Conservation (phyloP, 2,329 filamentous ascomycete species). For the Xylogone sp. region DNA sequence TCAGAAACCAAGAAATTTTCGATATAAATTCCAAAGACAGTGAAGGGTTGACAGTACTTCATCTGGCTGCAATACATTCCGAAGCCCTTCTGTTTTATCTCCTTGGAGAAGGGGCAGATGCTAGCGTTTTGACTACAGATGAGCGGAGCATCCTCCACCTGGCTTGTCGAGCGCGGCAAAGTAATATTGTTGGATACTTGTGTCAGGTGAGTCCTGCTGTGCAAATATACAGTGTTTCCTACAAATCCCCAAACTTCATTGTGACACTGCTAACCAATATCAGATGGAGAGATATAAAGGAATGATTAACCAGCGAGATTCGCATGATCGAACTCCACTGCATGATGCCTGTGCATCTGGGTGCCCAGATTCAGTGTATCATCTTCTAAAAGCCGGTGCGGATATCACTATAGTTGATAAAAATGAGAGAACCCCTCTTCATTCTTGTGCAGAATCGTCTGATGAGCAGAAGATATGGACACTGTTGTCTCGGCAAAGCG, state of each 20-base stretch:
- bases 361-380: not conserved
- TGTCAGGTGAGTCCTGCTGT: constrained; percentile 8
- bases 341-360: constrained; percentile 1
- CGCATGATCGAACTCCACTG: constrained; percentile 1
- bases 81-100: constrained; percentile 22
- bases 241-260: not conserved
- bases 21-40: constrained; percentile 12
- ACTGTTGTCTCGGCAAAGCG: not conserved
- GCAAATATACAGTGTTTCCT: not conserved
- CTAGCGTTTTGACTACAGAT: constrained; percentile 24
- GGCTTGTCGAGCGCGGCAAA: constrained; percentile 30
- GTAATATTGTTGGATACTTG: constrained; percentile 28
- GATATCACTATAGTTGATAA: constrained; percentile 9
- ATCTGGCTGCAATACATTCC: constrained; percentile 18
- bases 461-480: constrained; percentile 2
- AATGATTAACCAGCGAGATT: constrained; percentile 1
- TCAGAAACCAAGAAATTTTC: not conserved
- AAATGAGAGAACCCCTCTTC: constrained; percentile 12
- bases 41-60: constrained; percentile 17
- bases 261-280: no score
- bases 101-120: constrained; percentile 33
- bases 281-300: not conserved
- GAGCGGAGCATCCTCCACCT: constrained; percentile 37
- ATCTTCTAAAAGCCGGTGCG: constrained; percentile 8
- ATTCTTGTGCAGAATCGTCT: constrained; percentile 3